These are phyloP conservation scores for Microsporum audouinii DNA, from an alignment of 2,329 filamentous ascomycete genomes.

Conservation along the genomic window DNA sequence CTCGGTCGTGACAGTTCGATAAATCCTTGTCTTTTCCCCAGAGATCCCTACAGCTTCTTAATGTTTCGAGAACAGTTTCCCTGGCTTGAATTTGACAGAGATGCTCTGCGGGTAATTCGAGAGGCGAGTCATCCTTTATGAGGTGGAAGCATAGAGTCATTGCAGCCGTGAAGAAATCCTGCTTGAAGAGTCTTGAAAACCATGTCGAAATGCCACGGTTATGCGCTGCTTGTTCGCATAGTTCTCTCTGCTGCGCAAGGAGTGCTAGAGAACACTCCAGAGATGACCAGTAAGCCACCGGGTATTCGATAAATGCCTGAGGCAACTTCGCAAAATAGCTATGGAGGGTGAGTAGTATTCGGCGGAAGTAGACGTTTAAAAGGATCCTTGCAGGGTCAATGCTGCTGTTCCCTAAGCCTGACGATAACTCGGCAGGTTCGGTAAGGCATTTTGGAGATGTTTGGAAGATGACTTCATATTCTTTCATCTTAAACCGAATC, in stretches of 20 bases:
- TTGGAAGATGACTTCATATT: background rate
- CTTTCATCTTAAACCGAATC: slow-evolving; percentile 8
- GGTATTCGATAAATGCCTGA: slow-evolving; percentile 16
- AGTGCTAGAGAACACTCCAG: slow-evolving; percentile 23
- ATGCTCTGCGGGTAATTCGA: slow-evolving; percentile 1
- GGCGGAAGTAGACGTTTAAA: slow-evolving; percentile 18
- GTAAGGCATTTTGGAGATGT: background rate
- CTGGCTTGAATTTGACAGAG: slow-evolving; percentile 4
- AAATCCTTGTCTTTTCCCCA: slow-evolving; percentile 37
- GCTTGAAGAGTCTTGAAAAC: slow-evolving; percentile 16
- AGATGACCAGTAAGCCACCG: slow-evolving; percentile 24
- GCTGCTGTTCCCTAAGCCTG: background rate
- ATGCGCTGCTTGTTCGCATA: slow-evolving; percentile 14
- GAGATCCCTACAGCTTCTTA: slow-evolving; percentile 24
- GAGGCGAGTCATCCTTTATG: slow-evolving; percentile 10
- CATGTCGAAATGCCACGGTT: slow-evolving; percentile 10
- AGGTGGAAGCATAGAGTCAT: slow-evolving; percentile 15
- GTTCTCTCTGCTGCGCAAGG: slow-evolving; percentile 20
- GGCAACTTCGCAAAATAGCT: slow-evolving; percentile 18
- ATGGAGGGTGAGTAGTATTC: slow-evolving; percentile 21
- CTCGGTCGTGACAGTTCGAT: slow-evolving; percentile 7
- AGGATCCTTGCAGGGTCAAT: background rate
- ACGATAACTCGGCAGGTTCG: background rate
- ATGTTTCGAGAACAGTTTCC: slow-evolving; percentile 15
- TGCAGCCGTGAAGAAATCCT: slow-evolving; percentile 16